Evolutionary conservation across 192 early-diverging fungal genomes (phyloP).

Genomic region (Backusella luteola): DNA sequence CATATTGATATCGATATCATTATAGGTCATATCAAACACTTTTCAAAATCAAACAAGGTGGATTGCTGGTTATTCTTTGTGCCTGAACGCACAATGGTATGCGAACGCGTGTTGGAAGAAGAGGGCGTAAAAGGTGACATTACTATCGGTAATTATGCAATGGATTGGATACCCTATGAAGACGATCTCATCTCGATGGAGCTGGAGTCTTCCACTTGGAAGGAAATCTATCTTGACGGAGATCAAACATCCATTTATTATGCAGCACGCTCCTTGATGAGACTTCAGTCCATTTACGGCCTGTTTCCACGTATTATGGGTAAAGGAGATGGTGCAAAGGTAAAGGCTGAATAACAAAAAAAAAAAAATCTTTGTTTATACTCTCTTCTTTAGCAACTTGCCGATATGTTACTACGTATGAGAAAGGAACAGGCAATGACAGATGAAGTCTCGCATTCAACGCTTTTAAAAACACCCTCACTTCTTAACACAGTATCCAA

Average conservation of each 20-base stretch:
- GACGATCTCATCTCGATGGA: slow-evolving; percentile 90
- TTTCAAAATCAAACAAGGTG: slow-evolving; percentile 11
- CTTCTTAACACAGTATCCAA: slow-evolving; percentile 54
- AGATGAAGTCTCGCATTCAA: slow-evolving; percentile 46
- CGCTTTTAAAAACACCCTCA: slow-evolving; percentile 27
- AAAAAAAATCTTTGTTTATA: too few relatives aligned
- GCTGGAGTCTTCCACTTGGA: slow-evolving; percentile 71
- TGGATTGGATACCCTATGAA: slow-evolving; percentile 92
- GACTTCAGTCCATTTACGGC: slow-evolving; percentile 84
- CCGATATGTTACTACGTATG: slow-evolving; percentile 82
- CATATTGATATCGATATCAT: too few relatives aligned
- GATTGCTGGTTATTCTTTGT: slow-evolving; percentile 84
- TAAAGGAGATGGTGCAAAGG: slow-evolving; percentile 84
- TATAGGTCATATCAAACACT: slow-evolving; percentile 35
- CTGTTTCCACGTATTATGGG: slow-evolving; percentile 89
- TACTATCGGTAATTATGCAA: slow-evolving; percentile 79
- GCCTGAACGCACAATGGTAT: slow-evolving; percentile 83
- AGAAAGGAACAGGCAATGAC: slow-evolving; percentile 70
- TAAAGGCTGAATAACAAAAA: slow-evolving; percentile 13
- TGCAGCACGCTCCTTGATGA: slow-evolving; percentile 82
- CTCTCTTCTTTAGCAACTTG: too few relatives aligned
- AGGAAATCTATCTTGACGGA: slow-evolving; percentile 81
- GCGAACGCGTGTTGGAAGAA: slow-evolving; percentile 93
- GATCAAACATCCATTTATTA: slow-evolving; percentile 74
- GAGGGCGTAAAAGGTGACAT: slow-evolving; percentile 89